Conservation (phyloP, 2,329 filamentous ascomycete species). For the Sporothrix luriei region DNA sequence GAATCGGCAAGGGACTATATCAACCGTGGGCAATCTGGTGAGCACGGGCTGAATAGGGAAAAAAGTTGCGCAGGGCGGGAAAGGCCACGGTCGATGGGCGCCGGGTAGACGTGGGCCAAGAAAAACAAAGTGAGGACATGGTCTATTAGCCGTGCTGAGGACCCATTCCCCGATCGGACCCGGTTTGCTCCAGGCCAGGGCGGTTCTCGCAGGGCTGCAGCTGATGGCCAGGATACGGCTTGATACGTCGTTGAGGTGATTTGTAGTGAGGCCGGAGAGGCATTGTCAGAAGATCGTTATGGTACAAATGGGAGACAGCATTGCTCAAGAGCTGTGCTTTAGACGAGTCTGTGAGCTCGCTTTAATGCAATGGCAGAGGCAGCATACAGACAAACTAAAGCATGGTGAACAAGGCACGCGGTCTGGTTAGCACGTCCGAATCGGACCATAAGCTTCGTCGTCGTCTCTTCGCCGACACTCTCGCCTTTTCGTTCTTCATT, state of each 20-base stretch:
- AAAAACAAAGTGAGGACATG: conserved; percentile 1
- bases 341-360: background rate
- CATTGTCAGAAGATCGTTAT: background rate
- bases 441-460: background rate
- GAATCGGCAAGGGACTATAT: background rate
- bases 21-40: conserved; percentile 5
- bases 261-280: background rate
- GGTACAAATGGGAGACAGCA: background rate
- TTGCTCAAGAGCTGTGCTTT: background rate
- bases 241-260: background rate
- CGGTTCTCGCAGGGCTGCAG: conserved; percentile 1
- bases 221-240: background rate
- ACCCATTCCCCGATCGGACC: conserved; percentile 14
- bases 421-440: background rate
- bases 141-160: background rate
- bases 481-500: conserved; percentile 20
- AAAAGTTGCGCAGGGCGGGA: background rate
- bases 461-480: background rate
- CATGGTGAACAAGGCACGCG: conserved; percentile 12
- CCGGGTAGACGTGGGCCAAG: background rate
- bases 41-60: conserved; percentile 25
- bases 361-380: background rate
- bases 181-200: background rate
- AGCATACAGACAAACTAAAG: background rate
- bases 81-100: background rate